Base-by-base conservation (phyloP, 106 monocot genomes). In the Ottelia alismoides region DNA sequence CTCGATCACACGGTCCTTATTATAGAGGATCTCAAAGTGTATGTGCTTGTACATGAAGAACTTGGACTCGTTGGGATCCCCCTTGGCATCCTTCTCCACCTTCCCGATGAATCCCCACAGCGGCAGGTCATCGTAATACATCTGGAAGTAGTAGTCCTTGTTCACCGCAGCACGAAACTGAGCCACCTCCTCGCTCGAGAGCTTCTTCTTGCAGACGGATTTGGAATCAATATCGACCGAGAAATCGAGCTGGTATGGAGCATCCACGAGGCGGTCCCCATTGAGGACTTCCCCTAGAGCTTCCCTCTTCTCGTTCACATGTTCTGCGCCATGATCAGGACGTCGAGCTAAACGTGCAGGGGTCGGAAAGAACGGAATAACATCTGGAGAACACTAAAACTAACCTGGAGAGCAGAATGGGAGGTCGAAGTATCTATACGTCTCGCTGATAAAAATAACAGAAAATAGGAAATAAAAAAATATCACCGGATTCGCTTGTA, bases 41-140 rank as follows among this genome's bases (percentile, higher is more conserved):
- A 83, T 76, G 53, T 88, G 82, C 57, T 52, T 75, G 40, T 79
- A 88, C 56, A 88, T 66, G 54, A 52, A 78, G 62, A 79, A 88
- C 55, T 88, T 88, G 31, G 58, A 60, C 24, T 88, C 78, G 28
- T 57, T 79, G n/a, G 78, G 71, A 43, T 87, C 75, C 16, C 40
- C 40, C 56, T 70, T 78, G 10, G 62, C 73, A 27, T 76, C 83
- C 53, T 61, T 83, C 1, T 88, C 82, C 17, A 65, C 75, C 53
- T 83, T 88, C 32, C 88, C 88, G 27, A 83, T 83, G 65, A 83
- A 83, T 19, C 88, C 83, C 88, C 88, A 88, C 7, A 83, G 31
- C 11, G 88, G 83, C 45, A 89, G 83, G 30, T 89, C 83, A 68
- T 89, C 88, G 58, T 83, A 89, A 46, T 79, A 83, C 88, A 89